Evolutionary conservation across 495 filamentous ascomycete species (phyloP).

Genomic region (Xylaria telfairii): DNA sequence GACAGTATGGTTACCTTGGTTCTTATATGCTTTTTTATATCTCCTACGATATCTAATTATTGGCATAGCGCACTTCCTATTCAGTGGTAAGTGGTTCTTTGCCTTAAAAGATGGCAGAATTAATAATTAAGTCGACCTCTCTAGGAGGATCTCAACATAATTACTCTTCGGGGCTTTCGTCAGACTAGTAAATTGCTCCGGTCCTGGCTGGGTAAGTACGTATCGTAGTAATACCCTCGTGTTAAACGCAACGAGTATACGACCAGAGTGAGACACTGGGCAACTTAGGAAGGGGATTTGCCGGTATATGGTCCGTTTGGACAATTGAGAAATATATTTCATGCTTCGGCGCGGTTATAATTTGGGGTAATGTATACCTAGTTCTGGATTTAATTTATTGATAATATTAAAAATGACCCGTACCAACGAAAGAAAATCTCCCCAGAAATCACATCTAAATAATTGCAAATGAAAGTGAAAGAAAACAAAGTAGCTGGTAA

Average conservation of each 20-base stretch:
- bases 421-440: too few relatives aligned
- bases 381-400: too few relatives aligned
- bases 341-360: not conserved
- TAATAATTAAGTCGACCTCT: not conserved
- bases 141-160: not conserved
- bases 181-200: not conserved
- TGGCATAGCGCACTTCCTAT: not conserved
- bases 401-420: too few relatives aligned
- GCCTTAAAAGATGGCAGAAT: not conserved
- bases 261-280: not conserved
- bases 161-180: not conserved
- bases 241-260: not conserved
- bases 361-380: too few relatives aligned
- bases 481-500: not conserved
- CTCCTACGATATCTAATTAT: not conserved
- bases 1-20: not conserved
- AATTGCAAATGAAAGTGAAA: not conserved
- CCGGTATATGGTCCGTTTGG: not conserved
- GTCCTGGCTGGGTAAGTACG: not conserved
- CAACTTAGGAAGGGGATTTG: not conserved
- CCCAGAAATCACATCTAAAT: too few relatives aligned
- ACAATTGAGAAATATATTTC: not conserved
- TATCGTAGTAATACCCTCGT: not conserved
- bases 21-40: not conserved
- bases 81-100: not conserved